Base-by-base conservation (phyloP, 805 yeast species). In the Scheffersomyces spartinae region DNA sequence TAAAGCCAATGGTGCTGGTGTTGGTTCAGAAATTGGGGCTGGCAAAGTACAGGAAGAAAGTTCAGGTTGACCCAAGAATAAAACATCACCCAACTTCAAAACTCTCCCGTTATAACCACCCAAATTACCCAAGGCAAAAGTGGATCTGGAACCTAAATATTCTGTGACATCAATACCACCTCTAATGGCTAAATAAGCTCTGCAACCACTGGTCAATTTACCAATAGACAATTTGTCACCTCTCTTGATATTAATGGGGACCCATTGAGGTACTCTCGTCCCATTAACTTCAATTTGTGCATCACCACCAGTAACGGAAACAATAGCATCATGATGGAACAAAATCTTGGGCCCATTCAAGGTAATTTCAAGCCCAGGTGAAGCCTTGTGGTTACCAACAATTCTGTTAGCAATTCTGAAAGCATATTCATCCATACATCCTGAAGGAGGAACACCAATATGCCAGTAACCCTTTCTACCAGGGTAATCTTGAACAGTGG, bases 381-480 rank as follows among this genome's bases (percentile, higher is more conserved):
- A 79, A 23, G 66, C 59, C 35, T 63, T 55, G 38, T 76, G 70
- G 53, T 88, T 91, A 32, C 96, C 97, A 23, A 88, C 97, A 43
- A 83, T 73, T 46, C 80, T 63, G 61, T 88, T 88, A 12, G 95
- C 95, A 34, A 83, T 50, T 42, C 95, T 68, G 61, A 86, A 86
- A 4, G 96, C 75, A 43, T 76, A 86, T 33, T 75, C 71, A 55
- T 88, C 98, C 97, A 88, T 91, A 32, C 97, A 95, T 23, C 98
- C 98, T 20, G 95, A 83, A 6, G 97, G 97, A 14, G 98, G 98
- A 29, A 88, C 97, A 49, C 98, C 98, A 39, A 80, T 69, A 45
- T 80, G 74, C 93, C 93, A 81, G 49, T 64, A 64, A n/a, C 84
- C 78, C 28, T 64, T 63, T 61, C 98, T 76, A 42, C 98, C 98